Evolutionary conservation across 202 grass and related monocot species (phyloP), one percentile per base, ranked within the genome.

Genomic region (Digitaria exilis): DNA sequence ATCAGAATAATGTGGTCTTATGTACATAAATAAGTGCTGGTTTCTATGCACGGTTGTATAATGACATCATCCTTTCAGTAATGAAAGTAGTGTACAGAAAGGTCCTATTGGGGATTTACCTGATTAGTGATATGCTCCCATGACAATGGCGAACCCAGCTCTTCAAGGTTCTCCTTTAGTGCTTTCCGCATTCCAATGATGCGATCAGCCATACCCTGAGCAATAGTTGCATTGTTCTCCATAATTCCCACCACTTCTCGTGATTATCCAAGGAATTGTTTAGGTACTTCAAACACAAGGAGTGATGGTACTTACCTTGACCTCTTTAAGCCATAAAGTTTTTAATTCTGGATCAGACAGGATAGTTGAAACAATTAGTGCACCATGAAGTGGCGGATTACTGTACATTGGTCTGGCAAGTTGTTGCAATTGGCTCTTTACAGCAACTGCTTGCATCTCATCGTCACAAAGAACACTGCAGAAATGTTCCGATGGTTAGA

Each of bases 61-160:
- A 57, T 57, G 54, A 12, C 54, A 57, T 25, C 3, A 57, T 25
- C 8, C 11, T 25, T 57, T 57, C n/a, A 57, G 9, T 57, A 57
- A 25, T 57, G n/a, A 50, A 25, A 25, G 51, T 19, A 55, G 19
- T 55, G 19, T 55, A 22, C 19, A 55, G 19, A 57, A 57, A 57
- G 10, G 55, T 25, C 9, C 25, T 57, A 16, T 60, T 26, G 12
- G 7, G 17, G 12, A 29, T 71, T 94, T 77, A 97, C 94, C 94
- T 94, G 94, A 86, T 97, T 94, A 60, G 92, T 94, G 28, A 97
- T n/a, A 78, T 97, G 94, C 51, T 97, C 92, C 94, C 94, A 97
- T 67, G 94, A 91, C 54, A 94, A 85, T 79, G 88, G 65, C 2
- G 92, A 94, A 74, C 84, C 92, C 77, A 92, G 57, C 52, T 82